Conservation (phyloP, 129 eudicot species). For the Sambucus nigra region DNA sequence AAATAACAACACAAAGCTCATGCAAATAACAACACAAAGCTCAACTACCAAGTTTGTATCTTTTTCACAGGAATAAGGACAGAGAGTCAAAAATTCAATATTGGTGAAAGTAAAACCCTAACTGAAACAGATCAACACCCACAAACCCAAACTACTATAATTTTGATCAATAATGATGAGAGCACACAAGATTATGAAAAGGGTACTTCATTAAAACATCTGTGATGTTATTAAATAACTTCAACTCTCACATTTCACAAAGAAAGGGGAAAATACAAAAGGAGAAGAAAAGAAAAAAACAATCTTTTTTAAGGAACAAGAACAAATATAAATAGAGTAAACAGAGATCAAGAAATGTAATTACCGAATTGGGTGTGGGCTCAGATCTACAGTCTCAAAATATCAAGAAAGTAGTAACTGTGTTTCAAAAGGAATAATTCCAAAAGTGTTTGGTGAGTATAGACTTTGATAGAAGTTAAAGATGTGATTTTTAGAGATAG, state of each 20-base stretch:
- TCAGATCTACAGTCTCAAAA: conserved; percentile 9
- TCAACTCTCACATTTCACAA: neutral
- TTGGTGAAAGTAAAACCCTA: conserved; percentile 7
- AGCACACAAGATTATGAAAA: neutral
- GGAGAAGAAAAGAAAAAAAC: neutral
- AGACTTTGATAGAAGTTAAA: neutral
- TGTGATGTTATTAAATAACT: neutral
- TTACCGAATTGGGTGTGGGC: conserved; percentile 1
- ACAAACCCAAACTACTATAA: neutral
- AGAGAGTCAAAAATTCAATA: no score
- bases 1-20: conserved; percentile 7
- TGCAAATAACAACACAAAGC: conserved; percentile 4
- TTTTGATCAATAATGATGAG: neutral
- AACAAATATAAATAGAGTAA: neutral
- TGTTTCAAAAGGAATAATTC: conserved; percentile 10
- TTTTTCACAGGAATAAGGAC: neutral
- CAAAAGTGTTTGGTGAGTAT: neutral
- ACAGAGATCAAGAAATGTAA: conserved; percentile 10
- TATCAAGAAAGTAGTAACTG: neutral
- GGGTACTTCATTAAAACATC: neutral
- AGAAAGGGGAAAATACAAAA: no score
- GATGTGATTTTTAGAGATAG: conserved; percentile 28
- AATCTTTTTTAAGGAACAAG: neutral
- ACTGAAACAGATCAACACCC: neutral
- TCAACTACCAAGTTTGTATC: neutral